A percentile compares a stretch with the other conserved stretches of the same genome.
phyloP scores from a whole-genome alignment of 2,329 filamentous ascomycete genomes.

The Aspergillus cejpii region DNA sequence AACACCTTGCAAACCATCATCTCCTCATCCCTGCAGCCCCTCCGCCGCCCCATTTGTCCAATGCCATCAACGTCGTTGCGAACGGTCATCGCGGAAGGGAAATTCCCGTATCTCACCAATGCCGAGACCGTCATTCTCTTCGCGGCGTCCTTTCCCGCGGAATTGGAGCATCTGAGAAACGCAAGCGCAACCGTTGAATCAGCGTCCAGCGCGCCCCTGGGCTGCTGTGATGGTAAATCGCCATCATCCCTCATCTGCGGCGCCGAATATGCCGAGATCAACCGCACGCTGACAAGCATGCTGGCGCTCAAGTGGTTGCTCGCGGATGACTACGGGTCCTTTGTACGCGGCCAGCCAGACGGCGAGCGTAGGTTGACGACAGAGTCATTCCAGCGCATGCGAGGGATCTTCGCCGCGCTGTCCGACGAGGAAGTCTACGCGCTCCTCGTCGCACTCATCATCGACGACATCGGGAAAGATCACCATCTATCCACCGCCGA shows the following conservation, averaged over 20 bases:
- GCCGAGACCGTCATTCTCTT: neutral
- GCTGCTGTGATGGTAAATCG: neutral
- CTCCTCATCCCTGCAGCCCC: neutral
- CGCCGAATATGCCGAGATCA: conserved; percentile 33
- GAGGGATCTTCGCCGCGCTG: conserved; percentile 18
- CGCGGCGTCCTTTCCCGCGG: neutral
- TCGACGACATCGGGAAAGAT: conserved; percentile 39
- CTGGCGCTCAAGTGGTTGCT: conserved; percentile 35
- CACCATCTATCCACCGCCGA: conserved; percentile 22
- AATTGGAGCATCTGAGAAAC: conserved; percentile 5
- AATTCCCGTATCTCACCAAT: neutral
- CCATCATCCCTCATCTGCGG: conserved; percentile 8
- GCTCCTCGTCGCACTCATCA: conserved; percentile 30
- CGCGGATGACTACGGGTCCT: conserved; percentile 29
- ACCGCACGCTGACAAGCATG: conserved; percentile 36
- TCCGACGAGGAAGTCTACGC: conserved; percentile 21
- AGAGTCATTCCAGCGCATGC: conserved; percentile 28
- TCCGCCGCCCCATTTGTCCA: neutral
- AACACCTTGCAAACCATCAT: neutral
- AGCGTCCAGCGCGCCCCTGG: neutral
- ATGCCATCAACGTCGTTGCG: no score
- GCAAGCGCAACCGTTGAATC: conserved; percentile 8
- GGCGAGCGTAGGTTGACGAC: conserved; percentile 17
- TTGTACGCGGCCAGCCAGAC: conserved; percentile 25
- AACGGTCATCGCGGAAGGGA: neutral